Evolutionary conservation across 2,329 filamentous ascomycete species (phyloP).

Genomic region (Cercospora zeae-maydis): DNA sequence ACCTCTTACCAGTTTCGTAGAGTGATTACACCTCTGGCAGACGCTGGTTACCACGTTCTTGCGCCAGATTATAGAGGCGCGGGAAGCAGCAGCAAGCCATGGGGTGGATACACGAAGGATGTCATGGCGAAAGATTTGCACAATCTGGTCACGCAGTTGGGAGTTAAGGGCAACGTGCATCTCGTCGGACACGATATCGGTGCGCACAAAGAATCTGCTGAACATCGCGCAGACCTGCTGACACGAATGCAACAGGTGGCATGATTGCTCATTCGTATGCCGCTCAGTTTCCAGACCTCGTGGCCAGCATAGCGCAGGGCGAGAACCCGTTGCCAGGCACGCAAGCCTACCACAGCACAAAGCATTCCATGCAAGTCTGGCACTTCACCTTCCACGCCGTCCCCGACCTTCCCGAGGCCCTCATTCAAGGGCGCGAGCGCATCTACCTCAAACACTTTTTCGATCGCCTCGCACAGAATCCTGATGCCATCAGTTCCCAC

Average conservation of each 20-base stretch:
- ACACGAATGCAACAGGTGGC: constrained; percentile 40
- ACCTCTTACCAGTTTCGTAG: constrained; percentile 47
- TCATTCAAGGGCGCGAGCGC: constrained; percentile 41
- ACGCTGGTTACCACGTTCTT: constrained; percentile 28
- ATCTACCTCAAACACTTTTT: constrained; percentile 47
- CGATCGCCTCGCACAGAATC: constrained; percentile 39
- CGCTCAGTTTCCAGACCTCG: constrained; percentile 35
- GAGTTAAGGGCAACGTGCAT: constrained; percentile 33
- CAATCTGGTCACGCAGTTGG: constrained; percentile 35
- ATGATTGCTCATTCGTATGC: constrained; percentile 48
- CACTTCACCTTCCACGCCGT: constrained; percentile 46
- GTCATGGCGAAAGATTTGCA: constrained; percentile 43
- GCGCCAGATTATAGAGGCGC: constrained; percentile 23
- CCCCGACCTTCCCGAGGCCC: constrained; percentile 40
- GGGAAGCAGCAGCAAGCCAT: constrained; percentile 12
- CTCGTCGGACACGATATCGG: constrained; percentile 48
- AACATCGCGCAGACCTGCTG: constrained; percentile 9
- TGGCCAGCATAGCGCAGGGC: constrained; percentile 41
- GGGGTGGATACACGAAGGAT: constrained; percentile 41
- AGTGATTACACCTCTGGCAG: constrained; percentile 38
- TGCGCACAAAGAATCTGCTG: constrained; percentile 10
- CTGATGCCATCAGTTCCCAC: constrained; percentile 35
- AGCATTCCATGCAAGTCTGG: constrained; percentile 34
- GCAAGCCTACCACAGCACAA: constrained; percentile 29
- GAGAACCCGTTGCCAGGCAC: constrained; percentile 43